phyloP scores from a whole-genome alignment of 208 protist genomes.

The Herpetomonas tarakana region DNA sequence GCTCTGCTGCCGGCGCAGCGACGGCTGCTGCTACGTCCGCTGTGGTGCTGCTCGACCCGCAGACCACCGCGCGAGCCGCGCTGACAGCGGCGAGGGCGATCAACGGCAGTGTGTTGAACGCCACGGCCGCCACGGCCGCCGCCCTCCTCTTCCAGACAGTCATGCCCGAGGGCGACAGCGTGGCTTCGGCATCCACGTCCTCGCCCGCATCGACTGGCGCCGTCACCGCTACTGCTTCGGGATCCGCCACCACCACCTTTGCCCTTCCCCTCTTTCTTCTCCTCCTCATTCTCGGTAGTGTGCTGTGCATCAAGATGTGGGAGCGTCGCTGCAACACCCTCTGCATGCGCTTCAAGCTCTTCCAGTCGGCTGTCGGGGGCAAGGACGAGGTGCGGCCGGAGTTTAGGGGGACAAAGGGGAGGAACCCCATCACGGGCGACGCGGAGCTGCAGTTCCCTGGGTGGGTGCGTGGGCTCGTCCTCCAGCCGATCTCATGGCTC shows the following conservation, averaged over 20 bases:
- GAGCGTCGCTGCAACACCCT: slow-evolving; percentile 41
- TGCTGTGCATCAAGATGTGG: slow-evolving; percentile 65
- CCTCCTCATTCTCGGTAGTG: slow-evolving; percentile 44
- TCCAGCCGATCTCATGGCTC: slow-evolving; percentile 37
- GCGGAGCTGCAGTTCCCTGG: slow-evolving; percentile 37
- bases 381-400: slow-evolving; percentile 39
- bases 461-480: slow-evolving; percentile 32
- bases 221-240: not conserved
- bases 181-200: no score
- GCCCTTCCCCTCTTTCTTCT: slow-evolving; percentile 32
- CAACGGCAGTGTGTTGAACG: not conserved
- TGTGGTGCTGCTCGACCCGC: not conserved
- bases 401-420: slow-evolving; percentile 32
- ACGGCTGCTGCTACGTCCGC: slow-evolving; percentile 6
- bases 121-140: not conserved
- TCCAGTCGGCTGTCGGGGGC: slow-evolving; percentile 20
- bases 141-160: not conserved
- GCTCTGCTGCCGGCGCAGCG: slow-evolving; percentile 5
- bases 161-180: not conserved
- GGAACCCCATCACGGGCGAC: slow-evolving; percentile 36
- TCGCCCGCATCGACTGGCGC: no score
- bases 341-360: slow-evolving; percentile 36
- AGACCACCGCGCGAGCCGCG: not conserved
- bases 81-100: not conserved
- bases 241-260: slow-evolving; percentile 2